Percentiles rank a stretch among this genome's conserved stretches.
Conservation (phyloP, 352 stramenopile species). For the Phytophthora macrochlamydospora region DNA sequence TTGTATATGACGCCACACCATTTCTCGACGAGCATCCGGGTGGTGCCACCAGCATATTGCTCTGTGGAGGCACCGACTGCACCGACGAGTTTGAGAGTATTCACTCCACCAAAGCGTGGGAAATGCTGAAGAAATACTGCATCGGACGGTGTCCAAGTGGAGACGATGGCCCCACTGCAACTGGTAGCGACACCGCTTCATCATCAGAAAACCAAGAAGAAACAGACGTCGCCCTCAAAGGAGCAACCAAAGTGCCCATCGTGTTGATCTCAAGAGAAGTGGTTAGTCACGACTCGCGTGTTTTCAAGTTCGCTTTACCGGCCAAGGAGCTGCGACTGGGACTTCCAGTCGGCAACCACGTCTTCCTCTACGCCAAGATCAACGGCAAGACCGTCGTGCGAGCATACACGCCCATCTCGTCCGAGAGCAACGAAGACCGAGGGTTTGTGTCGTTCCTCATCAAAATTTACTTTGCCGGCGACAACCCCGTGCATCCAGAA, state of each 20-base stretch:
- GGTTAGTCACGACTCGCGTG: constrained; percentile 80
- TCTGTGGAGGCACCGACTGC: constrained; percentile 89
- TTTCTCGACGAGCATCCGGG: constrained; percentile 92
- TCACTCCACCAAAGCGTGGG: constrained; percentile 90
- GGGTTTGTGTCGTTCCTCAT: constrained; percentile 93
- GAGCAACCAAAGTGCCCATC: constrained; percentile 38
- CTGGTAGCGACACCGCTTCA: constrained; percentile 20
- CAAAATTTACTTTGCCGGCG: constrained; percentile 88
- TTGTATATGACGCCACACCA: constrained; percentile 93
- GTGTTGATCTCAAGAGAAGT: constrained; percentile 53
- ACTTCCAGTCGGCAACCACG: constrained; percentile 91
- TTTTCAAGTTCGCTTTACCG: constrained; percentile 89
- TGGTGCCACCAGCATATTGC: constrained; percentile 68
- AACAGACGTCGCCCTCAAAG: constrained; percentile 32
- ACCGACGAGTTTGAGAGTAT: constrained; percentile 96
- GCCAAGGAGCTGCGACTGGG: constrained; percentile 80
- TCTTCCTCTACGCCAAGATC: constrained; percentile 80
- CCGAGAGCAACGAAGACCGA: constrained; percentile 84
- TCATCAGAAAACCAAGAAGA: constrained; percentile 24
- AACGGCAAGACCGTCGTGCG: constrained; percentile 85
- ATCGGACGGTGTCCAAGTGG: constrained; percentile 63
- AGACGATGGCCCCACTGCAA: constrained; percentile 9
- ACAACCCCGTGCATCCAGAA: constrained; percentile 72
- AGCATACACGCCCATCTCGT: constrained; percentile 88
- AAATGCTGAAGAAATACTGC: constrained; percentile 93